phyloP scores from a whole-genome alignment of 2,329 filamentous ascomycete genomes.

The Colletotrichum endophyticum region DNA sequence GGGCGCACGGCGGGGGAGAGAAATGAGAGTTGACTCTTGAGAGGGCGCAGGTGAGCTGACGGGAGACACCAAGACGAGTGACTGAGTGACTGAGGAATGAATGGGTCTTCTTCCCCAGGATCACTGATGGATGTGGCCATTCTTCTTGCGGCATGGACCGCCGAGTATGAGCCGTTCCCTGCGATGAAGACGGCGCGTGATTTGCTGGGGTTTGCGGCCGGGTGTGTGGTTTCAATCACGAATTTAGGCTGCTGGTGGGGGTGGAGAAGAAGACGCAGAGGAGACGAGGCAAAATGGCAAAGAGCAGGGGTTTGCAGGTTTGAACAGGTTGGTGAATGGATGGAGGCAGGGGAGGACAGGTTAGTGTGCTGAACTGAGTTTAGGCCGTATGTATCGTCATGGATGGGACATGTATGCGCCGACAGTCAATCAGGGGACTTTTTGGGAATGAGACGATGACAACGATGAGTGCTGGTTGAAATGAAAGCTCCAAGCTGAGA shows the following conservation, averaged over 20 bases:
- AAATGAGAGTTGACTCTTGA: background rate
- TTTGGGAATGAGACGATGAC: background rate
- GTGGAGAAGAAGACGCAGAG: background rate
- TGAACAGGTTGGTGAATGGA: background rate
- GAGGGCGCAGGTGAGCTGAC: background rate
- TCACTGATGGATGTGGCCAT: background rate
- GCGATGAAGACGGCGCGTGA: background rate
- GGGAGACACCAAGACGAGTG: background rate
- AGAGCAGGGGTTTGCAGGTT: background rate
- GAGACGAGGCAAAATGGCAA: conserved; percentile 7
- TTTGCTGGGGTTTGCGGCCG: background rate
- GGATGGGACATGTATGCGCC: background rate
- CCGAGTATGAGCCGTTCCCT: conserved; percentile 3
- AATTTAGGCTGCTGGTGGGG: conserved; percentile 8
- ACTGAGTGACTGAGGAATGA: background rate
- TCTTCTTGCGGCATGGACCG: background rate
- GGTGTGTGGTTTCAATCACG: background rate
- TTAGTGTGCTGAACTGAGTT: conserved; percentile 1
- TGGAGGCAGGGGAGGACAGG: background rate
- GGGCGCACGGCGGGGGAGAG: background rate
- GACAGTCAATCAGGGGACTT: background rate
- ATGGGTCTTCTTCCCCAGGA: background rate
- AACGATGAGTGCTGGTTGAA: background rate
- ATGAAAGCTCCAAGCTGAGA: background rate
- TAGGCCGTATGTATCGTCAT: background rate